Evolutionary conservation across 257 asterid genomes (phyloP).

Genomic region (Schizonepeta tenuifolia): DNA sequence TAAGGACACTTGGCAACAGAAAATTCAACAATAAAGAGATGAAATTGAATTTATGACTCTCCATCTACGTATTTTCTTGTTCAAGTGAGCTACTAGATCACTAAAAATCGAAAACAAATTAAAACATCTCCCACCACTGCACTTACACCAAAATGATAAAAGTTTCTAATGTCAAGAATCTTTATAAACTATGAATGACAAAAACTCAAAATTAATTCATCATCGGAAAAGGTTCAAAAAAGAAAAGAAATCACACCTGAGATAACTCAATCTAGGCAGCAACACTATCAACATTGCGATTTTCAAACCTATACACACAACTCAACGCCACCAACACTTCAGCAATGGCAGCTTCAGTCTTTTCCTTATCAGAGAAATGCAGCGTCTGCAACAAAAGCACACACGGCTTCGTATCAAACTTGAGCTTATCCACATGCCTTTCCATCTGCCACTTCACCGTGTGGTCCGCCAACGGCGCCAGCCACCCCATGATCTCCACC

Average conservation of each 20-base stretch:
- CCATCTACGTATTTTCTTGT: not conserved
- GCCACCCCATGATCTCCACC: constrained; percentile 74
- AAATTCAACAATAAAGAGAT: not conserved
- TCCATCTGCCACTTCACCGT: constrained; percentile 76
- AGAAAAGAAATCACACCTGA: not conserved
- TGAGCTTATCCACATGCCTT: constrained; percentile 66
- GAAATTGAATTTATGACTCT: not conserved
- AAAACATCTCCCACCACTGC: too few relatives aligned
- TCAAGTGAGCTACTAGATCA: not conserved
- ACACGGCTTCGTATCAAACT: constrained; percentile 51
- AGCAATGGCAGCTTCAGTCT: constrained; percentile 87
- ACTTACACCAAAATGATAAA: not conserved
- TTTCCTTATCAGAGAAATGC: constrained; percentile 82
- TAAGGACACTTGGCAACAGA: not conserved
- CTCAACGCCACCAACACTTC: constrained; percentile 81
- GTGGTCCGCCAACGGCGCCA: constrained; percentile 68
- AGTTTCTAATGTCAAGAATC: not conserved
- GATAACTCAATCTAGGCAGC: not conserved
- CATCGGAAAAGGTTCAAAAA: not conserved
- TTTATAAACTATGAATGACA: not conserved
- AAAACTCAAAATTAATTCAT: not conserved
- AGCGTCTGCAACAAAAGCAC: constrained; percentile 67
- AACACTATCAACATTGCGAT: constrained; percentile 34
- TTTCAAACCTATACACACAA: constrained; percentile 67
- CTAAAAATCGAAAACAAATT: not conserved